Base-by-base conservation (phyloP, 768 basidiomycete species). In the Lactarius vividus region DNA sequence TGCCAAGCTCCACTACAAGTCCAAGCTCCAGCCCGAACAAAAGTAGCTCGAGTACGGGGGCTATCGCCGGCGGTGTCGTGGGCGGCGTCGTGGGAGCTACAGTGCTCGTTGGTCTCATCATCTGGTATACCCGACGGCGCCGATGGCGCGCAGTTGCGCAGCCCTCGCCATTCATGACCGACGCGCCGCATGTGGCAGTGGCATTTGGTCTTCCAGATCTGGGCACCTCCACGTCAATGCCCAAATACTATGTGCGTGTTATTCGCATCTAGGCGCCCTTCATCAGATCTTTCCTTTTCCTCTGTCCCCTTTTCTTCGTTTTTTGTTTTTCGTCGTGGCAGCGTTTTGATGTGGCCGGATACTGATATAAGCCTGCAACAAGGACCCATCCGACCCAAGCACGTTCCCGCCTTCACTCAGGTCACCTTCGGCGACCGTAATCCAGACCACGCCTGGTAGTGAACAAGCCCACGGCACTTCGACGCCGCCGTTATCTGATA, bases 231-330 rank as follows among this genome's bases (percentile, higher is more conserved):
- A 31, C 46, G 23, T 3, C 46, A 35, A 31, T 23, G 29, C 56
- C 18, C 23, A 66, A 54, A 52, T 59, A 28, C 65, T 58, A 66
- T 5, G 37, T 66, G 55, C 37, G 61, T 66, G 3, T n/a, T 7
- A 20, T 10, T 15, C 23, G 23, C 23, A 23, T 23, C n/a, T 40
- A 40, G 16, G 42, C 42, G 42, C 42, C 8, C 42, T 20, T n/a
- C 42, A 44, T 5, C 26, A 13, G 15, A 5, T 28, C 5, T 54
- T 42, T 31, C 18, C 26, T 28, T 58, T 42, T 37, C 29, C n/a
- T 33, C n/a, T 26, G 18, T 29, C 7, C 16, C 33, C 26, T 26
- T 5, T 16, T 9, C 29, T 11, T 9, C 8, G 2, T 3, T 35
- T 7, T 37, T 13, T 28, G 33, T 11, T 6, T 26, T 39, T n/a